phyloP scores from a whole-genome alignment of 352 stramenopile genomes.

The Lagenidium sp. region DNA sequence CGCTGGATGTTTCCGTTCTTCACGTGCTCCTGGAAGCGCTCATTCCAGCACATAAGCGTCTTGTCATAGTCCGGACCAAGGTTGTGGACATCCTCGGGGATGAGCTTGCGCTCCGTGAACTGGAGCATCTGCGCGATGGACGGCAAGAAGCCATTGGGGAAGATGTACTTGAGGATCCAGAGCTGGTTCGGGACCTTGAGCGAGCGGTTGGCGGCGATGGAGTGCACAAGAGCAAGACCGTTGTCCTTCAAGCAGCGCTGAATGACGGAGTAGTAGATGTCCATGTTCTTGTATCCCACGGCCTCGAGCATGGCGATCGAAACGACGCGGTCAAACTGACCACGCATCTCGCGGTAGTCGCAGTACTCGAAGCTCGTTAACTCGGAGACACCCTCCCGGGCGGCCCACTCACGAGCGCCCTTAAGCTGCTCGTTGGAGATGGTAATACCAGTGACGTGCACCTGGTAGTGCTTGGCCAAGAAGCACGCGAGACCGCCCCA shows the following conservation, averaged over 20 bases:
- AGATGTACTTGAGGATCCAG: slow-evolving; percentile 91
- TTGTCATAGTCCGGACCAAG: slow-evolving; percentile 86
- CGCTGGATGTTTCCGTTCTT: slow-evolving; percentile 72
- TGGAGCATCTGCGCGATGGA: slow-evolving; percentile 63
- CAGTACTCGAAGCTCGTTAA: slow-evolving; percentile 87
- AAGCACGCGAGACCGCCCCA: slow-evolving; percentile 87
- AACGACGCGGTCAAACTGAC: slow-evolving; percentile 82
- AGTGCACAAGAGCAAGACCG: slow-evolving; percentile 72
- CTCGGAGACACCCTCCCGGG: slow-evolving; percentile 68
- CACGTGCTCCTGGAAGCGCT: slow-evolving; percentile 77
- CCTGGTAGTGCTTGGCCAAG: slow-evolving; percentile 79
- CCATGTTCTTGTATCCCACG: slow-evolving; percentile 85
- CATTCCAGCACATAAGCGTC: slow-evolving; percentile 85
- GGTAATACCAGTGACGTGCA: slow-evolving; percentile 85
- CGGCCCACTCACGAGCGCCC: slow-evolving; percentile 70
- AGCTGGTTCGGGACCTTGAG: slow-evolving; percentile 76
- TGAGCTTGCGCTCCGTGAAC: slow-evolving; percentile 74
- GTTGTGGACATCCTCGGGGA: slow-evolving; percentile 83
- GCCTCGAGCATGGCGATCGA: slow-evolving; percentile 88
- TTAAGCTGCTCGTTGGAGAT: slow-evolving; percentile 89
- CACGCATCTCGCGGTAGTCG: slow-evolving; percentile 86
- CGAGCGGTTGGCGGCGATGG: slow-evolving; percentile 75
- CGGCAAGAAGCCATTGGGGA: slow-evolving; percentile 83
- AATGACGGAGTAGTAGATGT: slow-evolving; percentile 79
- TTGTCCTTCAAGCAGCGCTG: slow-evolving; percentile 74